These are phyloP conservation scores for Chlamydomonas schloesseri DNA, from an alignment of 139 green algal genomes.

Conservation along the genomic window DNA sequence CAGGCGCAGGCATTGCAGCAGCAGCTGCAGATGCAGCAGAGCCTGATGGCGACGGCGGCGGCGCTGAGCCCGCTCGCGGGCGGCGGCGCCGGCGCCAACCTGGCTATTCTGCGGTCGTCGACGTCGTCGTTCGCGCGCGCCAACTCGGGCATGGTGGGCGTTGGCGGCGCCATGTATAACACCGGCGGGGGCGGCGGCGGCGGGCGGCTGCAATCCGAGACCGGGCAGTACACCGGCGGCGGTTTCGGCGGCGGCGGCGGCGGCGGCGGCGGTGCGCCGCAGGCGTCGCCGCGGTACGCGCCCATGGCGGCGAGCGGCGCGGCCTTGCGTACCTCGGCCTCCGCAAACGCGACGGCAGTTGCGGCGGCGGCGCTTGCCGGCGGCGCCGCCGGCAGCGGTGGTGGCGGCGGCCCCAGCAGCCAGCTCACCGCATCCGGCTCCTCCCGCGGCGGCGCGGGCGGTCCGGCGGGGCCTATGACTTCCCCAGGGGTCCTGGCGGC, in stretches of 20 bases:
- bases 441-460: too few species aligned
- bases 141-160: neutral
- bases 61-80: too few species aligned
- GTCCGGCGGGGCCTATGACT: too few species aligned
- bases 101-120: neutral
- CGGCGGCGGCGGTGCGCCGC: neutral
- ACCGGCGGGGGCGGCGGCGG: neutral
- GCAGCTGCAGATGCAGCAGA: neutral
- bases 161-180: neutral
- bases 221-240: neutral
- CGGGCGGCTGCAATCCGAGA: neutral
- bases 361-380: too few species aligned
- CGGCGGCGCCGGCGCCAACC: neutral
- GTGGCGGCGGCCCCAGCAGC: too few species aligned
- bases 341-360: neutral
- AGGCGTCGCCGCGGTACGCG: neutral
- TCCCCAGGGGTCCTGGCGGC: too few species aligned
- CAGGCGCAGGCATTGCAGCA: neutral
- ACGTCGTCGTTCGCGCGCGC: conserved; percentile 25
- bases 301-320: neutral
- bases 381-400: too few species aligned
- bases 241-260: neutral
- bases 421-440: too few species aligned
- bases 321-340: too few species aligned
- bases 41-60: too few species aligned